Evolutionary conservation across 1,284 basidiomycete species (phyloP).

Genomic region (Earliella scabrosa): DNA sequence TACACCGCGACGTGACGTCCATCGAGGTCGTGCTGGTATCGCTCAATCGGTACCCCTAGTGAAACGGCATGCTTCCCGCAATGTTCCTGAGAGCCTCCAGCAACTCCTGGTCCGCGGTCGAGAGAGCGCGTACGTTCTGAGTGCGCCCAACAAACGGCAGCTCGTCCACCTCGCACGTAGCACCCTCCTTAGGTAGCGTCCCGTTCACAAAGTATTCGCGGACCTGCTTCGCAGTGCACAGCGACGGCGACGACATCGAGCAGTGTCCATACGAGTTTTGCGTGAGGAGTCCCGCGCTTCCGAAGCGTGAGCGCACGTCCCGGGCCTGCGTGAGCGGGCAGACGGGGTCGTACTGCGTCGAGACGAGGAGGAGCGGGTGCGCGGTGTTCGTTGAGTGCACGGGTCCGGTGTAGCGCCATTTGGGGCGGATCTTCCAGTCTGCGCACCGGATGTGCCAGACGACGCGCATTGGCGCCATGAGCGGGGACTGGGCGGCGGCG

Average conservation of each 20-base stretch:
- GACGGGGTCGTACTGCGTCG: constrained; percentile 26
- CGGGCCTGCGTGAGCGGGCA: constrained; percentile 23
- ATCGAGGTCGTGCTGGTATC: too few relatives aligned
- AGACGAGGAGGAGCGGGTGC: constrained; percentile 32
- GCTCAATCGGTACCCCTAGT: too few relatives aligned
- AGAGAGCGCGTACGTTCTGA: too few relatives aligned
- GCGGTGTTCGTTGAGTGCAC: constrained; percentile 25
- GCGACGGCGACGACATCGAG: constrained; percentile 44
- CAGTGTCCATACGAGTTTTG: constrained; percentile 39
- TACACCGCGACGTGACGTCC: too few relatives aligned
- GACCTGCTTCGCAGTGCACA: constrained; percentile 46
- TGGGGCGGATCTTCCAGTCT: constrained; percentile 19
- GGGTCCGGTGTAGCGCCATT: constrained; percentile 23
- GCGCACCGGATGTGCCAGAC: constrained; percentile 13
- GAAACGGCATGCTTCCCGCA: too few relatives aligned
- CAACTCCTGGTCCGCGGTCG: too few relatives aligned
- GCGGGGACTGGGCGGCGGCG: constrained; percentile 40
- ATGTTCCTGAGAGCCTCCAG: too few relatives aligned
- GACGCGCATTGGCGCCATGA: constrained; percentile 25
- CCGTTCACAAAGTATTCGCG: constrained; percentile 47
- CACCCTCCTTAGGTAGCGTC: constrained; percentile 43
- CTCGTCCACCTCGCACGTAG: constrained; percentile 38
- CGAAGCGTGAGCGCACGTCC: constrained; percentile 20
- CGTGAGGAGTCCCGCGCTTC: constrained; percentile 20
- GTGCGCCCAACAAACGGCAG: constrained; percentile 16